Evolutionary conservation across 202 grass and related monocot genomes (phyloP).

Genomic region (Digitaria exilis): DNA sequence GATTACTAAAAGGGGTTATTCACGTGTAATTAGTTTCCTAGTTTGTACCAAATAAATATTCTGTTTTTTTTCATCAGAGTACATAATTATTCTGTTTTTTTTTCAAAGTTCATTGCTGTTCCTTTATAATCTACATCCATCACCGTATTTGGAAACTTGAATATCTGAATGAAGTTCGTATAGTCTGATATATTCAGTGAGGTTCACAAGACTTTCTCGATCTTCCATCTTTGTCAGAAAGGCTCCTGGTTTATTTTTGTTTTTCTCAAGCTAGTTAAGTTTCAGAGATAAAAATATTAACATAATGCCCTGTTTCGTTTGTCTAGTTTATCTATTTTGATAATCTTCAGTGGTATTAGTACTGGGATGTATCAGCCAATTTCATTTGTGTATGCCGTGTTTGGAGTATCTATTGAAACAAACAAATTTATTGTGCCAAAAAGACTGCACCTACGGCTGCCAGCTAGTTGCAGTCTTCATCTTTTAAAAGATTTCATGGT

Average conservation of each 20-base stretch:
- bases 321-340: too few species aligned
- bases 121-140: background rate
- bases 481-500: background rate
- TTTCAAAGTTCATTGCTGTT: slow-evolving; percentile 6
- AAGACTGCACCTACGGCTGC: background rate
- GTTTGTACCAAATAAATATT: background rate
- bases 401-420: background rate
- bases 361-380: background rate
- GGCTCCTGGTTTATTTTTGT: slow-evolving; percentile 30
- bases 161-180: slow-evolving; percentile 1
- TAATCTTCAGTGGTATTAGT: too few species aligned
- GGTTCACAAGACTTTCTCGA: background rate
- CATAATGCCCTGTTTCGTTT: background rate
- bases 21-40: background rate
- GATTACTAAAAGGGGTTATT: too few species aligned
- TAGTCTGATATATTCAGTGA: background rate
- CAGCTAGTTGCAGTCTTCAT: background rate
- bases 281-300: background rate
- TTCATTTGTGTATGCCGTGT: background rate
- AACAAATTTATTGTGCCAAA: background rate
- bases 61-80: too few species aligned
- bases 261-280: background rate
- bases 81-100: background rate
- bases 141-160: background rate
- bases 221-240: slow-evolving; percentile 18